A percentile compares a stretch with the other conserved stretches of the same genome.
Evolutionary conservation across 2,329 filamentous ascomycete species (phyloP).

Genomic region (Cladophialophora carrionii): DNA sequence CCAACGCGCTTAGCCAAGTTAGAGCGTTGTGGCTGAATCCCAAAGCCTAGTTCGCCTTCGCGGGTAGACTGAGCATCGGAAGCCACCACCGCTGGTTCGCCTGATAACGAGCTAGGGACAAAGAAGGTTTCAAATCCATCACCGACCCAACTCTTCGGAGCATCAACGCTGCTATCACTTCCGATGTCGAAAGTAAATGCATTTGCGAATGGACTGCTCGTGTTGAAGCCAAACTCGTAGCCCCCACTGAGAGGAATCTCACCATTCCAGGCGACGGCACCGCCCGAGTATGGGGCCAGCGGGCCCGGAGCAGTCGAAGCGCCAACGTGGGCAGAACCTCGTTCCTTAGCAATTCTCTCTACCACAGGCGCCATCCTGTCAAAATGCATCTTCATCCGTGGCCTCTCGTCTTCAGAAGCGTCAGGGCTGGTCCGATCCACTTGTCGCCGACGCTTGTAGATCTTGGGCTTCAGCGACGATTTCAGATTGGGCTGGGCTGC

Average conservation of each 20-base stretch:
- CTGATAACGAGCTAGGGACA: not conserved
- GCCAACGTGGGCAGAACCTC: not conserved
- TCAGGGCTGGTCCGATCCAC: constrained; percentile 2
- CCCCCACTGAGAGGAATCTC: not conserved
- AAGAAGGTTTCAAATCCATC: constrained; percentile 7
- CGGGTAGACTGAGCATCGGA: not conserved
- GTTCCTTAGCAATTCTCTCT: constrained; percentile 24
- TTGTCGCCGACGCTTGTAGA: constrained; percentile 30
- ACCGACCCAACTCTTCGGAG: not conserved
- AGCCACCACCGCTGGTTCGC: not conserved
- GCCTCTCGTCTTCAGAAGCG: constrained; percentile 10
- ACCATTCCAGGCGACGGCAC: not conserved
- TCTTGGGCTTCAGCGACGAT: constrained; percentile 8
- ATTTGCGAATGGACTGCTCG: not conserved
- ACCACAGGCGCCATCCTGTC: constrained; percentile 28
- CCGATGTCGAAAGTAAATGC: constrained; percentile 7
- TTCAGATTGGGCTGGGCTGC: not conserved
- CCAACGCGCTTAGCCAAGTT: not conserved
- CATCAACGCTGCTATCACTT: not conserved
- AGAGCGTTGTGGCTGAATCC: not conserved
- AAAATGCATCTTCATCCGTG: constrained; percentile 27
- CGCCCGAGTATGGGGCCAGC: not conserved
- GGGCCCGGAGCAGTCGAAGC: not conserved
- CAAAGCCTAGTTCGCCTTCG: not conserved
- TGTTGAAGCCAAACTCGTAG: constrained; percentile 1